Base-by-base conservation (phyloP, 2,329 filamentous ascomycete genomes). In the Elsinoe fawcettii region DNA sequence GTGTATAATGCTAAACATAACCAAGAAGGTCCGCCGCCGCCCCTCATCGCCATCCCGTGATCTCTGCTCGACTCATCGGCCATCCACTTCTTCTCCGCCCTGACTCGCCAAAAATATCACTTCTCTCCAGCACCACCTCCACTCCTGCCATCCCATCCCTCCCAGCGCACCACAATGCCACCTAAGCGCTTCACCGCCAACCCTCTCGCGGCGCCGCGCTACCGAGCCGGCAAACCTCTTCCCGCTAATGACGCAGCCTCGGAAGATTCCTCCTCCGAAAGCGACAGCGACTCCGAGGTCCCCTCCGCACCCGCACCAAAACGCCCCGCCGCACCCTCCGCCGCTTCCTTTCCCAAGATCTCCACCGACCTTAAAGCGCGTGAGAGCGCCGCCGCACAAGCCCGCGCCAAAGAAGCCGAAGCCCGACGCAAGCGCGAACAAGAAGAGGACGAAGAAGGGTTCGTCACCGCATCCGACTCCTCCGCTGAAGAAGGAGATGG, bases 181-280 rank as follows among this genome's bases (percentile, higher is more conserved):
- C 83, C 85, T 11, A 90, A 88, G 70, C 87, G 88, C 67, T 96
- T 97, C 88, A 97, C 92, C 61, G 90, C 91, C 61, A 96, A 96
- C 68, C 90, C 89, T 2, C 74, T 86, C 59, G 85, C 84, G 69
- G 88, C 90, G 22, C 82, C 85, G 63, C 87, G 93, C 58, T 87
- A 96, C 66, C 85, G 90, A 59, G 86, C 92, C 14, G 92, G 93
- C 63, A 97, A 96, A 71, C 77, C 85, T 14, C 75, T 78, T 2
- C 80, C 75, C 6, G 79, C 76, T 60, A 77, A 76, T 60, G 70
- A 70, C 32, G 60, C 58, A 16, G 73, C 72, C 56, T 70, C 68
- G 20, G 67, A 66, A 9, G 14, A 12, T 12, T 32, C 43, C 7
- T 64, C 63, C 16, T 73, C 71, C 22, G 71, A 72, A 12, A 66